phyloP scores from a whole-genome alignment of 176 grass and related monocot species.

The Triticum urartu region DNA sequence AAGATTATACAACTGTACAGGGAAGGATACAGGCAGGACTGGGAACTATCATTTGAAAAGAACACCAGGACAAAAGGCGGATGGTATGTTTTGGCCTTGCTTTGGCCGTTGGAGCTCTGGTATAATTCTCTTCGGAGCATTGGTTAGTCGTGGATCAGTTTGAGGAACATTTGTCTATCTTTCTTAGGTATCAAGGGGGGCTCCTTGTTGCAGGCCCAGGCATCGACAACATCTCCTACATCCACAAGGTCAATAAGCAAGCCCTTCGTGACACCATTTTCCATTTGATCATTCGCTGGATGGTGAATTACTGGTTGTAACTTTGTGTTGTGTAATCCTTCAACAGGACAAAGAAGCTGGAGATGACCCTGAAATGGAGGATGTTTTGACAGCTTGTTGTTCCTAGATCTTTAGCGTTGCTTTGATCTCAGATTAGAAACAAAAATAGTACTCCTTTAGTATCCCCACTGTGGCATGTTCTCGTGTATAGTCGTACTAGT shows the following conservation, averaged over 20 bases:
- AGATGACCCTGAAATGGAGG: constrained; percentile 81
- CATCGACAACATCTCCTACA: constrained; percentile 61
- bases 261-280: not conserved
- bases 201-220: constrained; percentile 78
- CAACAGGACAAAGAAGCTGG: constrained; percentile 95
- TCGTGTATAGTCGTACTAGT: not conserved
- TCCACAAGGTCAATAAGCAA: constrained; percentile 69
- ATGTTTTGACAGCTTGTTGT: constrained; percentile 74
- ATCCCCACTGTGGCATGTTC: not conserved
- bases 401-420: constrained; percentile 27
- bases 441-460: not conserved
- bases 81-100: constrained; percentile 53
- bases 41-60: constrained; percentile 83
- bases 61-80: constrained; percentile 76
- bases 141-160: not conserved
- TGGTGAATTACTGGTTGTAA: not conserved
- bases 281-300: not conserved
- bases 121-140: not conserved
- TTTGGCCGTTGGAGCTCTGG: constrained; percentile 12
- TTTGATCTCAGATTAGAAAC: not conserved
- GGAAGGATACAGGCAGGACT: constrained; percentile 95
- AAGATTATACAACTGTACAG: constrained; percentile 82
- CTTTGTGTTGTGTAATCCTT: constrained; percentile 7
- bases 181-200: constrained; percentile 87
- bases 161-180: not conserved